Evolutionary conservation across 164 flowering plant genomes (phyloP), one percentile per base, ranked within the genome.

Genomic region (Saururus chinensis): DNA sequence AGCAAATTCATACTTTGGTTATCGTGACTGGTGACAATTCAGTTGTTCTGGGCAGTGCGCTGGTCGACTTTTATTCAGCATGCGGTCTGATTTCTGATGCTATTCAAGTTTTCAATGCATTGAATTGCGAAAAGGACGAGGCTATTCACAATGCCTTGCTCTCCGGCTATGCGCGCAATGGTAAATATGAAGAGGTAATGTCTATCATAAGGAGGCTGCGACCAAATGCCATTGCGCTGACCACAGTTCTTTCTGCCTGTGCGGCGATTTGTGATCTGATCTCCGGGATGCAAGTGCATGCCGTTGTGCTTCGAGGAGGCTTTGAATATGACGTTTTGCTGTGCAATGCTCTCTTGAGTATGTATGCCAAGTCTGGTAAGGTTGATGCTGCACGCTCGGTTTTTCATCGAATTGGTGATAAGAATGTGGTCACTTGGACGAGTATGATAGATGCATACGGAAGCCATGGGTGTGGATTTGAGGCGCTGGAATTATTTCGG

Each of bases 331-430:
- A n/a, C n/a, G n/a, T n/a, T n/a, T n/a, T n/a, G n/a, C n/a, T n/a
- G n/a, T n/a, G n/a, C n/a, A 81, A 82, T 62, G 76, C 82, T 41
- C 76, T 74, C 19, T 70, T 84, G 65, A 71, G 83, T 53, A 80
- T 80, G 88, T 78, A 83, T 66, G 80, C 82, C 2, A 83, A 83
- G 66, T 76, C 84, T 62, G 85, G 88, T 40, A 68, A 66, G 23
- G 61, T 77, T 53, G 24, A 11, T 14, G 56, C 25, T 20, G 79
- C 84, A 9, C 65, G 72, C 26, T 53, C 45, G 0, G 23, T 79
- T 40, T 81, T 84, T 63, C 73, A 80, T 59, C 49, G 49, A 22
- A 75, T 74, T 40, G 3, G 7, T 51, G 23, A 56, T 4, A 84
- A 66, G 65, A 62, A 60, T 59, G 82, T 80, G 21, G 74, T 81